Conservation (phyloP, 2,329 filamentous ascomycete genomes). For the Venturia pyrina region DNA sequence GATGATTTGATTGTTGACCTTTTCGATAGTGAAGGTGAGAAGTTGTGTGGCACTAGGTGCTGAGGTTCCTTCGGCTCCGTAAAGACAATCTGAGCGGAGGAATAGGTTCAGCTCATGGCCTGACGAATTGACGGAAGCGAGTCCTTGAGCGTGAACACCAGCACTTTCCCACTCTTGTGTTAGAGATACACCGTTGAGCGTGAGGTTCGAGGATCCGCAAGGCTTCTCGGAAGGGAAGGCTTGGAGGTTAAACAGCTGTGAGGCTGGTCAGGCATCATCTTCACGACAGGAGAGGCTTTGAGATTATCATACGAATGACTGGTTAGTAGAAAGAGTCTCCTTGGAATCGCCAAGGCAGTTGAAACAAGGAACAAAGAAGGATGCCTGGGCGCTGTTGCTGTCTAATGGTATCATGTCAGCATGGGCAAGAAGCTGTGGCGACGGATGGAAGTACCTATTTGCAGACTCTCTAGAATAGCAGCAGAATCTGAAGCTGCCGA, state of each 20-base stretch:
- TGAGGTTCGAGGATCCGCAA: slow-evolving; percentile 32
- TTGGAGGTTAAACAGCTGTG: slow-evolving; percentile 32
- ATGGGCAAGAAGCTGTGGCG: not conserved
- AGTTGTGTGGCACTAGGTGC: slow-evolving; percentile 24
- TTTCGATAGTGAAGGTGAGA: slow-evolving; percentile 29
- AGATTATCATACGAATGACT: slow-evolving; percentile 7
- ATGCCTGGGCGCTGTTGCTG: slow-evolving; percentile 24
- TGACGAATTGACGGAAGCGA: slow-evolving; percentile 20
- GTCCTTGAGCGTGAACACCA: slow-evolving; percentile 26
- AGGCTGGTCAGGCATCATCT: slow-evolving; percentile 6
- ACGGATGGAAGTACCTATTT: slow-evolving; percentile 9
- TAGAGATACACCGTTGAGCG: slow-evolving; percentile 27
- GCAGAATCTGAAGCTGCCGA: not conserved
- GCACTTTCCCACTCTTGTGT: slow-evolving; percentile 13
- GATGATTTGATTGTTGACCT: slow-evolving; percentile 26
- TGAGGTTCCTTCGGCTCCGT: slow-evolving; percentile 18
- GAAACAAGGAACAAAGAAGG: slow-evolving; percentile 31
- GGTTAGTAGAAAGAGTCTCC: not conserved
- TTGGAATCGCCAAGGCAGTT: slow-evolving; percentile 12
- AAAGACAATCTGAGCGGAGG: slow-evolving; percentile 30
- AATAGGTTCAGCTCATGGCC: slow-evolving; percentile 24
- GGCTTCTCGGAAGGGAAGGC: slow-evolving; percentile 27
- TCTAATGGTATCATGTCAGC: slow-evolving; percentile 8
- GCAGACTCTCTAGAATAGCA: slow-evolving; percentile 3
- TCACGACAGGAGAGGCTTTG: not conserved